phyloP scores from a whole-genome alignment of 2,329 filamentous ascomycete species.

The Talaromyces sp. region DNA sequence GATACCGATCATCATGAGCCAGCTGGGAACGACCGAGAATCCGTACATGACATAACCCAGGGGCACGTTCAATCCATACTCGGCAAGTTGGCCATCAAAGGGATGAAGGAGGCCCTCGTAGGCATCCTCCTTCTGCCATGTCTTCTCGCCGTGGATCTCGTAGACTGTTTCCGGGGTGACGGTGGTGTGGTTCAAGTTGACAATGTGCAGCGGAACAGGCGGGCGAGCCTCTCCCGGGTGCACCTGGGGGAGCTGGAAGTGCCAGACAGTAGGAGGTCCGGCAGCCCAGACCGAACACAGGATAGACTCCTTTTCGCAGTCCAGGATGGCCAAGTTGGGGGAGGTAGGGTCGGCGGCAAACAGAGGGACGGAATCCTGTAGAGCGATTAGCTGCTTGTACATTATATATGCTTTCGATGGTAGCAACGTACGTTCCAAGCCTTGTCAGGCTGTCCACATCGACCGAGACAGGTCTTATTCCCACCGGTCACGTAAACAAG shows the following conservation, averaged over 20 bases:
- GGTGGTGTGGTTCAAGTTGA: conserved; percentile 54
- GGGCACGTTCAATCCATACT: conserved; percentile 50
- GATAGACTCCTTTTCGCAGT: conserved; percentile 56
- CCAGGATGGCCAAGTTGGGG: conserved; percentile 54
- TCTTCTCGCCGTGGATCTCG: conserved; percentile 53
- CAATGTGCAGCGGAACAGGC: conserved; percentile 49
- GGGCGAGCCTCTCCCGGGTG: conserved; percentile 50
- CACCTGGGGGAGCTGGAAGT: conserved; percentile 53
- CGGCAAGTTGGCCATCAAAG: conserved; percentile 53
- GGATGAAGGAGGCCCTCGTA: conserved; percentile 60
- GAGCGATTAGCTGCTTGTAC: not conserved
- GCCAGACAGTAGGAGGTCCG: conserved; percentile 53
- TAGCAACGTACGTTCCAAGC: conserved; percentile 44
- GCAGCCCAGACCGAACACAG: conserved; percentile 60
- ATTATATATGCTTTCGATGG: not conserved
- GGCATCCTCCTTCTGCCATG: conserved; percentile 46
- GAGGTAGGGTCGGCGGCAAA: conserved; percentile 51
- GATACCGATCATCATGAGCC: conserved; percentile 61
- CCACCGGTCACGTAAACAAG: conserved; percentile 59
- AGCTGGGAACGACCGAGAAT: conserved; percentile 57
- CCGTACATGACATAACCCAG: conserved; percentile 54
- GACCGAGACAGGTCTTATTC: conserved; percentile 61
- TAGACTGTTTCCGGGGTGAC: conserved; percentile 55
- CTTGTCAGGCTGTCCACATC: conserved; percentile 51
- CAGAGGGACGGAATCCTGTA: conserved; percentile 49